A percentile compares a stretch with the other conserved stretches of the same genome.
phyloP scores from a whole-genome alignment of 1,139 yeast genomes.

The Hyphopichia wangnamkhiaoensis region DNA sequence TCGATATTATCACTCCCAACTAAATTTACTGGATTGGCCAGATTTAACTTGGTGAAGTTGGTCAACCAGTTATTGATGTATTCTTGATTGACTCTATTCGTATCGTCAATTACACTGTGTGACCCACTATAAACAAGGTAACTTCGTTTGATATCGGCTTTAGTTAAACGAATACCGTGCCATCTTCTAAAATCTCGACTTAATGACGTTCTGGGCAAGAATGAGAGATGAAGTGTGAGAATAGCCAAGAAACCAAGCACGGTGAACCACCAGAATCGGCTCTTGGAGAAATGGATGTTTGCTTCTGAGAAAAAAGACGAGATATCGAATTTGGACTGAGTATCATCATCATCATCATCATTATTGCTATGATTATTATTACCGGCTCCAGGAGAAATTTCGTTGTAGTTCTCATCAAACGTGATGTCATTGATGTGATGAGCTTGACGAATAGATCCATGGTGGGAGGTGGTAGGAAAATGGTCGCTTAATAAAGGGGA shows the following conservation, averaged over 20 bases:
- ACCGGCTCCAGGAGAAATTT: too few relatives aligned
- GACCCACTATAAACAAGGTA: constrained; percentile 29
- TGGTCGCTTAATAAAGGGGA: constrained; percentile 2
- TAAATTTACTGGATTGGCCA: constrained; percentile 20
- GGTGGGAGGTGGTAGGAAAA: background rate
- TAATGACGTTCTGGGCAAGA: constrained; percentile 83
- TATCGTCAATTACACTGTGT: constrained; percentile 18
- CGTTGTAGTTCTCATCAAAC: too few relatives aligned
- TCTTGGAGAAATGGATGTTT: constrained; percentile 19
- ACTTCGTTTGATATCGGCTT: constrained; percentile 60
- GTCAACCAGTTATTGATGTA: constrained; percentile 27
- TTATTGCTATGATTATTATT: background rate
- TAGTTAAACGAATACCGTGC: constrained; percentile 64
- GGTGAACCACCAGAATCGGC: constrained; percentile 54
- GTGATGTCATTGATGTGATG: background rate
- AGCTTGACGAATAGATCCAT: background rate
- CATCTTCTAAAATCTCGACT: constrained; percentile 79
- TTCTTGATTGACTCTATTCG: constrained; percentile 28
- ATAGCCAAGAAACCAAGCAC: constrained; percentile 56
- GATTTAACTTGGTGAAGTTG: constrained; percentile 22
- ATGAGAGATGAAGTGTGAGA: constrained; percentile 64
- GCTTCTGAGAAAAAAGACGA: background rate
- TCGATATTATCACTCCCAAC: constrained; percentile 28
- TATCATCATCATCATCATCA: constrained; percentile 5
- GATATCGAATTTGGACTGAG: constrained; percentile 4